Base-by-base conservation (phyloP, 768 basidiomycete species). In the Dioszegia hungarica region DNA sequence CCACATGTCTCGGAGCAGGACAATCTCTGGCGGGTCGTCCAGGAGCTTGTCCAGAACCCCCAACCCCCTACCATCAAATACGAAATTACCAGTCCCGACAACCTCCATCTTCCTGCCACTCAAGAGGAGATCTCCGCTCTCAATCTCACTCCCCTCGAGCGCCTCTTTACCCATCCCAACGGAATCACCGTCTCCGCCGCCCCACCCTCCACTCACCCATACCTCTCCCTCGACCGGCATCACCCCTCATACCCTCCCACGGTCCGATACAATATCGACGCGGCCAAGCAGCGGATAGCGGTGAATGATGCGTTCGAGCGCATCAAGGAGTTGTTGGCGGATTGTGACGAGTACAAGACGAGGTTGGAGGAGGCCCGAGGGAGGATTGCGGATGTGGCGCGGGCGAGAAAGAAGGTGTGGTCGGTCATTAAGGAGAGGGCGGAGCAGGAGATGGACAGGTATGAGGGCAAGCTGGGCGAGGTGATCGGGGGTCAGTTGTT, bases 291-390 rank as follows among this genome's bases (percentile, higher is more conserved):
- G 48, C 63, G 59, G 34, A 39, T 57, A 28, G 69, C 75, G 0
- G 67, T 72, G 9, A 68, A 73, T 47, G 71, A 72, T 38, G 71
- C 75, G 12, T 34, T 76, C 3, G 75, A 76, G 37, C 53, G 71
- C 40, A 64, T 76, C 25, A 60, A 65, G 27, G 75, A 76, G 56
- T 60, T 77, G 36, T 54, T 74, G 38, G 65, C 73, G 22, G 76
- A 77, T 54, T 76, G 74, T 49, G 63, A 67, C 14, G 76, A 77
- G 57, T 77, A 76, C 59, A 74, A 75, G 52, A 66, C 68, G 34
- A 56, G 76, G 15, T 56, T 77, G 37, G 74, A 75, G 52, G 76
- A 77, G 57, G 72, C 74, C 22, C 56, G 75, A 39, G 67, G 72
- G 51, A 45, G 76, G 31, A 61, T 77, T 0, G 75, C 76, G 28